phyloP scores from a whole-genome alignment of 2,329 filamentous ascomycete genomes.

The Cucurbitaria berberidis region DNA sequence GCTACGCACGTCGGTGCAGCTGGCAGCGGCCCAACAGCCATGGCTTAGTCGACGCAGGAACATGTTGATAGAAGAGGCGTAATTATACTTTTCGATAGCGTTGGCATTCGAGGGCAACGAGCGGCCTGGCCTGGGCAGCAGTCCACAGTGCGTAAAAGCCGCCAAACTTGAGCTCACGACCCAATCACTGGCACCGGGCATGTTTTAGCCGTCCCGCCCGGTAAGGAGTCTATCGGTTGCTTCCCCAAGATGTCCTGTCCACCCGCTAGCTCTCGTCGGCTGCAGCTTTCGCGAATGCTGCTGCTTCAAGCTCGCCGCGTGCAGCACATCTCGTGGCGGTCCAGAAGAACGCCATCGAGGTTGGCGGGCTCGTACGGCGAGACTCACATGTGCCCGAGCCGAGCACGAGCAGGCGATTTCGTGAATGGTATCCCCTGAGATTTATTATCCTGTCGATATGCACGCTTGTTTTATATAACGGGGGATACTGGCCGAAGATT shows the following conservation, averaged over 20 bases:
- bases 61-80: background rate
- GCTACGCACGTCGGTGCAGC: background rate
- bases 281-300: constrained; percentile 2
- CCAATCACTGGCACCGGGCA: constrained; percentile 8
- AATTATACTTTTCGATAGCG: constrained; percentile 12
- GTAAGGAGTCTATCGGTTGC: constrained; percentile 4
- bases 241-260: background rate
- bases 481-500: constrained; percentile 15
- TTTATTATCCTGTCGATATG: constrained; percentile 4
- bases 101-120: background rate
- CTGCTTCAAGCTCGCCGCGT: constrained; percentile 3
- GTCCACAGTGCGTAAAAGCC: constrained; percentile 3
- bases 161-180: background rate
- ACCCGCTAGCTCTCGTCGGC: constrained; percentile 4
- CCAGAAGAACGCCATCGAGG: constrained; percentile 16
- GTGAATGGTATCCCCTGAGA: background rate
- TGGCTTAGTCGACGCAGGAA: background rate
- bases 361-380: constrained; percentile 10
- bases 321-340: constrained; percentile 11
- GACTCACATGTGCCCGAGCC: background rate
- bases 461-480: constrained; percentile 14
- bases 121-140: constrained; percentile 1
- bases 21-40: background rate
- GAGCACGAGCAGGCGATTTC: constrained; percentile 4
- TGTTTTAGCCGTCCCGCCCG: constrained; percentile 3